phyloP scores from a whole-genome alignment of 208 protist species.

The Crithidia sp. region DNA sequence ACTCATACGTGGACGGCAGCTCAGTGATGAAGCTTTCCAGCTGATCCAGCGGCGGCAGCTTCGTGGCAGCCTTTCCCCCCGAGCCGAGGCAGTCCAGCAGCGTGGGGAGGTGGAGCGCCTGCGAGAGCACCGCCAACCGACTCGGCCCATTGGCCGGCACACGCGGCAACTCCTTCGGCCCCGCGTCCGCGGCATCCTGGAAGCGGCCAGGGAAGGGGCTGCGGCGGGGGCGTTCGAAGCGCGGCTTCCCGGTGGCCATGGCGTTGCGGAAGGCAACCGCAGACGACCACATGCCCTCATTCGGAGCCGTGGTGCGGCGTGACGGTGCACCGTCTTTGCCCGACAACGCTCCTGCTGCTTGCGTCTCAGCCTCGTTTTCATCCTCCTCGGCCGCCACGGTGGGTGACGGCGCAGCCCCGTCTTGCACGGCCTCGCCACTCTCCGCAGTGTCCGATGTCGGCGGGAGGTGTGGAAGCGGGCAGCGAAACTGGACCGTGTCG shows the following conservation, averaged over 20 bases:
- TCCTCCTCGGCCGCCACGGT: neutral
- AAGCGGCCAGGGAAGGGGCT: slow-evolving; percentile 8
- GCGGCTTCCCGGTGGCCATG: slow-evolving; percentile 2
- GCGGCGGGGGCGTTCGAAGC: slow-evolving; percentile 17
- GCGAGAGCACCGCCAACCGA: slow-evolving; percentile 22
- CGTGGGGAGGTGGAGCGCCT: slow-evolving; percentile 29
- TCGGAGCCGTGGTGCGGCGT: slow-evolving; percentile 14
- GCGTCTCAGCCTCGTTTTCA: neutral
- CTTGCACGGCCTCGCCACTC: neutral
- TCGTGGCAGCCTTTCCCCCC: slow-evolving; percentile 15
- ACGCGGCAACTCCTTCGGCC: slow-evolving; percentile 20
- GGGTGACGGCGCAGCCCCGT: neutral
- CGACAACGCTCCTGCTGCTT: neutral
- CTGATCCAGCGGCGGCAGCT: slow-evolving; percentile 34
- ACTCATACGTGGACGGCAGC: slow-evolving; percentile 44
- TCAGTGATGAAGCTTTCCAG: slow-evolving; percentile 39
- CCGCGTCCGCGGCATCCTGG: neutral
- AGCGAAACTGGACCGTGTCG: slow-evolving; percentile 37
- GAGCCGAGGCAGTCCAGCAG: slow-evolving; percentile 30
- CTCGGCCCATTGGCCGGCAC: slow-evolving; percentile 17
- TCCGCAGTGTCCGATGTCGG: neutral
- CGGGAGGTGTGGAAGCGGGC: slow-evolving; percentile 1
- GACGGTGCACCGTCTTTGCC: neutral
- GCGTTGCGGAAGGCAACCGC: slow-evolving; percentile 8
- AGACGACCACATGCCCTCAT: slow-evolving; percentile 35